Conservation (phyloP, 441 rosid genomes). For the Flueggea neowawraea region DNA sequence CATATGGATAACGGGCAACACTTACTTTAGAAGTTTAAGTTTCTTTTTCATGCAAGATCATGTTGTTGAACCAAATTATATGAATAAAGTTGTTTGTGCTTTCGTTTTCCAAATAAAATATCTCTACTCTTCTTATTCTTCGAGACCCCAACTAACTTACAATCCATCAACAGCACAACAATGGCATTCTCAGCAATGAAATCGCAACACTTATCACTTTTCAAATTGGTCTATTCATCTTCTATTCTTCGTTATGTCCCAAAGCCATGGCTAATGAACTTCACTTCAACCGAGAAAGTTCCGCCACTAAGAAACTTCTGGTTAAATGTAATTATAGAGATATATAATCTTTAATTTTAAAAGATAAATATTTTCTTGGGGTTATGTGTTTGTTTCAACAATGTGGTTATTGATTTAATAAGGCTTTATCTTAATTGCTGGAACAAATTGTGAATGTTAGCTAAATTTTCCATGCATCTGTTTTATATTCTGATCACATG, state of each 20-base stretch:
- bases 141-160: no score
- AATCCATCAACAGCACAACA: slow-evolving; percentile 3
- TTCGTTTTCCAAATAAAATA: no score
- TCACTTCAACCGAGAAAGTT: slow-evolving; percentile 82
- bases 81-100: no score
- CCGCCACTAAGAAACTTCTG: slow-evolving; percentile 75
- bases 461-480: no score
- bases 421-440: background rate
- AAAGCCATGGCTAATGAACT: slow-evolving; percentile 74
- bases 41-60: no score
- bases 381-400: background rate
- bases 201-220: slow-evolving; percentile 8
- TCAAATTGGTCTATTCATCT: slow-evolving; percentile 27
- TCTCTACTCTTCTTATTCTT: no score
- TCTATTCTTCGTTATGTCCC: slow-evolving; percentile 17
- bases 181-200: slow-evolving; percentile 49
- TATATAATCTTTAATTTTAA: background rate
- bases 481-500: no score
- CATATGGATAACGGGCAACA: no score
- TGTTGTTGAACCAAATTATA: no score
- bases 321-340: slow-evolving; percentile 25
- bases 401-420: background rate
- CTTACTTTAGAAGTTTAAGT: no score
- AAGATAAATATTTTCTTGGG: no score
- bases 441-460: no score